A percentile compares a stretch with the other conserved stretches of the same genome.
phyloP scores from a whole-genome alignment of 805 yeast species.

The Jamesozyma hellenica region DNA sequence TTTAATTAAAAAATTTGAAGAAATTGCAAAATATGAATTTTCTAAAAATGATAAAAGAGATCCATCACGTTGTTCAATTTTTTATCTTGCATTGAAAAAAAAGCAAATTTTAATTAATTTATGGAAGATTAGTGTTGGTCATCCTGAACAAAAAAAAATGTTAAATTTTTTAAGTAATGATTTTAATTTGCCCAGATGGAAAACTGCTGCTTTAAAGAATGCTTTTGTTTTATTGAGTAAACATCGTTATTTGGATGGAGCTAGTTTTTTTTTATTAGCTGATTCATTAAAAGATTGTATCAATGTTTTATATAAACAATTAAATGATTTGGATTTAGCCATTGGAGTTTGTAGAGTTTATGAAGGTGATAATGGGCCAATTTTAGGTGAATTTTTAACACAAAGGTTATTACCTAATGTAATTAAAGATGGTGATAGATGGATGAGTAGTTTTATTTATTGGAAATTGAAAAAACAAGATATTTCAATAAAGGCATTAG shows the following conservation, averaged over 20 bases:
- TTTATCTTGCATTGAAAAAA: constrained; percentile 68
- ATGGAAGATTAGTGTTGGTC: constrained; percentile 70
- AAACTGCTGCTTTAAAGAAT: constrained; percentile 79
- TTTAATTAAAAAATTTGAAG: constrained; percentile 48
- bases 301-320: constrained; percentile 56
- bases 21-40: constrained; percentile 64
- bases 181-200: constrained; percentile 69
- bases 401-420: constrained; percentile 47
- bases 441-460: constrained; percentile 74
- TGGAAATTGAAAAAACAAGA: constrained; percentile 49
- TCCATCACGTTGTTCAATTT: constrained; percentile 65
- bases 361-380: constrained; percentile 52
- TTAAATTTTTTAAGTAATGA: constrained; percentile 67
- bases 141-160: constrained; percentile 78
- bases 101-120: constrained; percentile 67
- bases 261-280: constrained; percentile 76
- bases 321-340: constrained; percentile 64
- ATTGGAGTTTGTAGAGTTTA: constrained; percentile 71
- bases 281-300: constrained; percentile 69
- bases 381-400: constrained; percentile 40
- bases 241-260: constrained; percentile 80
- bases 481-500: constrained; percentile 52
- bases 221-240: constrained; percentile 85
- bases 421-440: constrained; percentile 54
- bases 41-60: constrained; percentile 45